Evolutionary conservation across 129 eudicot species (phyloP).

Genomic region (Gnaphalium uliginosum): DNA sequence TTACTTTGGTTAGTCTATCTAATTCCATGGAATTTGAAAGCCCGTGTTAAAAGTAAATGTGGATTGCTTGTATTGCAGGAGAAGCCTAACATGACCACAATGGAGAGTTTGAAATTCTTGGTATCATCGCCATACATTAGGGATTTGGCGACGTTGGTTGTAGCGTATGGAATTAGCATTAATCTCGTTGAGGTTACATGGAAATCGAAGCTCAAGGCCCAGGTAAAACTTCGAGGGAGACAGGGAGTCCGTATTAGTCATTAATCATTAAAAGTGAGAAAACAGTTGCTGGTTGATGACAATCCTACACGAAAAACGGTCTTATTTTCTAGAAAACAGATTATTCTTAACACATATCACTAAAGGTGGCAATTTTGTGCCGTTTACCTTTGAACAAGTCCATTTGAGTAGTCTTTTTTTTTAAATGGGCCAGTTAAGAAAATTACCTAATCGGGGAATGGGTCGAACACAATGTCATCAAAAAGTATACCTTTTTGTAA

Average conservation of each 20-base stretch:
- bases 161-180: constrained; percentile 94
- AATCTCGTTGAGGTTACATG: constrained; percentile 99
- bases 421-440: too few relatives aligned
- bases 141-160: constrained; percentile 93
- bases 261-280: not conserved
- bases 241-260: not conserved
- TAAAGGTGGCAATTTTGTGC: not conserved
- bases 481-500: not conserved
- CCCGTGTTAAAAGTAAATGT: not conserved
- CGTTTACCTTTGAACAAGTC: too few relatives aligned
- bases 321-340: not conserved
- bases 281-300: not conserved
- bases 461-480: too few relatives aligned
- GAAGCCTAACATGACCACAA: constrained; percentile 92
- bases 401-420: not conserved
- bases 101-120: constrained; percentile 98
- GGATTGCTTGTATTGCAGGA: constrained; percentile 49
- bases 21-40: not conserved
- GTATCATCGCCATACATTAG: constrained; percentile 87
- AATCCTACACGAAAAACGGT: not conserved
- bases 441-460: not conserved
- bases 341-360: not conserved
- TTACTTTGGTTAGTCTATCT: not conserved
- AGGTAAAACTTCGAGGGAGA: constrained; percentile 43
- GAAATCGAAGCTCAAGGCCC: constrained; percentile 99